Conservation (phyloP, 331 rosid species). For the Spiraea crenata region DNA sequence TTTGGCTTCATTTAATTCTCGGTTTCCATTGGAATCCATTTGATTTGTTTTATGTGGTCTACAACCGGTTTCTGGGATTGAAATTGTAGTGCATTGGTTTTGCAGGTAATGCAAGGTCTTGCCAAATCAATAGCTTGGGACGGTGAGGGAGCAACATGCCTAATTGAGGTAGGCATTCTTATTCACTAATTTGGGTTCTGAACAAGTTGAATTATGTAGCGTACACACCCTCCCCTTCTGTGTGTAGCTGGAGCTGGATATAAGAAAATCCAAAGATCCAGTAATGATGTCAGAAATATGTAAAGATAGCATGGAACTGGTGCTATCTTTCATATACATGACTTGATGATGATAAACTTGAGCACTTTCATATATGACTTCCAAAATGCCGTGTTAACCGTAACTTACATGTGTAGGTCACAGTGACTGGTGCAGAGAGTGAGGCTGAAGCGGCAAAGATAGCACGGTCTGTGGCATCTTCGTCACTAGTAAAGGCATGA, state of each 20-base stretch:
- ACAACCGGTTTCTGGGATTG: not conserved
- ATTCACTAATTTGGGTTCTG: constrained; percentile 21
- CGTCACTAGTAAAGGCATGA: constrained; percentile 85
- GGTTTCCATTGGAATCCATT: not conserved
- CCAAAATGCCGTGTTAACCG: constrained; percentile 1
- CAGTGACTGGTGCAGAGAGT: constrained; percentile 65
- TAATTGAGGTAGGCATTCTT: constrained; percentile 68
- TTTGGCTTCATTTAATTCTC: not conserved
- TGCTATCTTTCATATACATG: too few relatives aligned
- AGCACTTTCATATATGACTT: constrained; percentile 5
- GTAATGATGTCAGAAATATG: not conserved
- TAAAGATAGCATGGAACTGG: not conserved
- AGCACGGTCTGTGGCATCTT: constrained; percentile 93
- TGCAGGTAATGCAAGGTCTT: constrained; percentile 96
- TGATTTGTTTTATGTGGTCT: not conserved
- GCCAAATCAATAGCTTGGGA: constrained; percentile 98
- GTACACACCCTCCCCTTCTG: not conserved
- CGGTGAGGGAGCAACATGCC: constrained; percentile 99
- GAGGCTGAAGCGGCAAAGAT: constrained; percentile 89
- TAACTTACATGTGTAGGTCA: constrained; percentile 48
- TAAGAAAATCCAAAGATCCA: not conserved
- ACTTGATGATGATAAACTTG: constrained; percentile 2
- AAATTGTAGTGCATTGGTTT: constrained; percentile 17
- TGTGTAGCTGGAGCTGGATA: too few relatives aligned
- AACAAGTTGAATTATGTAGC: not conserved